Base-by-base conservation (phyloP, 768 basidiomycete species). In the Tricholoma bakamatsutake region DNA sequence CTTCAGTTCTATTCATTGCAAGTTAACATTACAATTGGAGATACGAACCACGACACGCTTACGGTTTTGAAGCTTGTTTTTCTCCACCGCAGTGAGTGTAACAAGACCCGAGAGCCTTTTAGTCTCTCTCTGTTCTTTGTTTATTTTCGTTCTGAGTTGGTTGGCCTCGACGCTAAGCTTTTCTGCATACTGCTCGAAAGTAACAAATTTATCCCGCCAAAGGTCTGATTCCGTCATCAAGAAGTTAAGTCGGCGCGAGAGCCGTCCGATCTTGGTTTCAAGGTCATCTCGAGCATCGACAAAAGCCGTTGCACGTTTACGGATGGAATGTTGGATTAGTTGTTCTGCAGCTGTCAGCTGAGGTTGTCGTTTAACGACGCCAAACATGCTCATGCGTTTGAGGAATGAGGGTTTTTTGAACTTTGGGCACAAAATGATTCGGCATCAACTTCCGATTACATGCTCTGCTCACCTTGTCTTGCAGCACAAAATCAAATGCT, bases 141-240 rank as follows among this genome's bases (percentile, higher is more conserved):
- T 91, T 67, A 96, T 93, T 76, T 92, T 94, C 28, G 81, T 69
- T 60, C 92, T 79, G 61, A 97, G 74, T 56, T 96, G 91, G 31
- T 81, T 83, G 35, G 93, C 93, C 70, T 97, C 94, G 15, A 77
- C 79, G 62, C 89, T 91, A 30, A 97, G 79, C 65, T 89, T 88
- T 74, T 95, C 93, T 7, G 94, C 93, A 66, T 95, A 94, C 69
- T 88, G 86, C 69, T 97, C 94, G 61, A 97, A 96, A 12, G 89
- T 88, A 50, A 94, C 89, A 62, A 96, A 96, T 66, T 94, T 95
- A 71, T 93, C 88, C 57, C 92, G 78, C 93, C 93, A 96, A 47
- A 93, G 72, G 64, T 93, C 90, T 5, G 84, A 85, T 69, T 93
- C 91, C 1, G 90, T 91, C 88, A 93, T 91, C 63, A 94, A 76